Percentiles rank a stretch among this genome's conserved stretches.
Conservation (phyloP, 306 rosid species). For the Gynostemma pentaphyllum region DNA sequence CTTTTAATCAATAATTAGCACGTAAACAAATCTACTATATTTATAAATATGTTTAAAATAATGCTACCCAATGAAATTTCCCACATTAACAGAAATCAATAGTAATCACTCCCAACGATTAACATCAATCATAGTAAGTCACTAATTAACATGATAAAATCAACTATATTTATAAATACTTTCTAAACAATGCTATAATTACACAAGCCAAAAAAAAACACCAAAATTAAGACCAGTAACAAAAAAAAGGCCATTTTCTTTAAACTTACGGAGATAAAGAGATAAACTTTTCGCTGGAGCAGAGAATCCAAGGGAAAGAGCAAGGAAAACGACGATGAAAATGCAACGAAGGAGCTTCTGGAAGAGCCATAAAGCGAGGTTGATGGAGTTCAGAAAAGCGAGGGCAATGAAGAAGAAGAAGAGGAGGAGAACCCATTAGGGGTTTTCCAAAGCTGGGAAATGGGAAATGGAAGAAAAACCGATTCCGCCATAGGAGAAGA, state of each 20-base stretch:
- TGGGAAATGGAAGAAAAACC: slow-evolving; percentile 4
- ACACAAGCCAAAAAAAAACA: too few species aligned
- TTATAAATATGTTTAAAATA: too few species aligned
- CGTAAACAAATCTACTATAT: too few species aligned
- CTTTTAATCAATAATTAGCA: too few species aligned
- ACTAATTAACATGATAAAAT: too few species aligned
- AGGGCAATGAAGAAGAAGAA: slow-evolving; percentile 14
- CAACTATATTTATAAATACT: too few species aligned
- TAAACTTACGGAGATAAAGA: slow-evolving; percentile 37
- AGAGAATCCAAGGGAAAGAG: slow-evolving; percentile 21
- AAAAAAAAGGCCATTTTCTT: background rate
- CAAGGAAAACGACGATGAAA: slow-evolving; percentile 11
- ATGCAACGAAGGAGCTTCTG: slow-evolving; percentile 34
- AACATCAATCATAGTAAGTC: too few species aligned
- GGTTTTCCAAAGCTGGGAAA: slow-evolving; percentile 5
- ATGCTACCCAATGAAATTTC: too few species aligned
- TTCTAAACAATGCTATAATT: too few species aligned
- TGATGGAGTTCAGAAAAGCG: slow-evolving; percentile 18
- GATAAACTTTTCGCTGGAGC: slow-evolving; percentile 30
- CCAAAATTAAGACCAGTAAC: background rate
- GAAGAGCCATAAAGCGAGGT: slow-evolving; percentile 33
- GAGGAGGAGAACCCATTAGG: slow-evolving; percentile 17
- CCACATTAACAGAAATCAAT: too few species aligned
- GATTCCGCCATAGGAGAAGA: slow-evolving; percentile 19
- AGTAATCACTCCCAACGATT: too few species aligned